phyloP scores from a whole-genome alignment of 306 rosid species.

The Rosa persica region DNA sequence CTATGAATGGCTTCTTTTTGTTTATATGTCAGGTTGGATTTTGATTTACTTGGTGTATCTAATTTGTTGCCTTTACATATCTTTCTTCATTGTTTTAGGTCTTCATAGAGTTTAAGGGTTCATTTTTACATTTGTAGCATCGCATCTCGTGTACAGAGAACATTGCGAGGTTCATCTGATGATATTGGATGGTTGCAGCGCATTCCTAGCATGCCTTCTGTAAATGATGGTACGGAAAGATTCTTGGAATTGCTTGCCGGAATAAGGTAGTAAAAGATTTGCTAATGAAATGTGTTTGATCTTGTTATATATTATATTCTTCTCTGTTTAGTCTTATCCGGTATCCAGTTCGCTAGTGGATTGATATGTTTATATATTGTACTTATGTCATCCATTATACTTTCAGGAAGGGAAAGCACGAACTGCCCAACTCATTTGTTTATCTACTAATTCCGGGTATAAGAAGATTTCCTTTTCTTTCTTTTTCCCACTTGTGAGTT shows the following conservation, averaged over 20 bases:
- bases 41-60: constrained; percentile 9
- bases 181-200: constrained; percentile 90
- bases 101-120: constrained; percentile 12
- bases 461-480: constrained; percentile 11
- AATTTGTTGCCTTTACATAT: constrained; percentile 4
- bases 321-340: background rate
- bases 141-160: constrained; percentile 46
- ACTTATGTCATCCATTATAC: constrained; percentile 22
- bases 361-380: background rate
- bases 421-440: constrained; percentile 68
- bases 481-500: background rate
- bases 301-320: background rate
- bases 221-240: constrained; percentile 70
- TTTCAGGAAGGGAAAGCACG: constrained; percentile 66
- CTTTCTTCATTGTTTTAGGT: background rate
- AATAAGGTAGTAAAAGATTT: constrained; percentile 46
- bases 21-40: background rate
- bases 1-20: constrained; percentile 14
- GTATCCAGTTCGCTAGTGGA: background rate
- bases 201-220: constrained; percentile 65
- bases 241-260: constrained; percentile 74
- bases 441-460: constrained; percentile 82
- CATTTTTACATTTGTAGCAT: constrained; percentile 39
- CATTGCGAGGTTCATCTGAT: constrained; percentile 69
- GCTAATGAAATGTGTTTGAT: background rate